Conservation (phyloP, 2,329 filamentous ascomycete genomes). For the Alternaria metachromatica region DNA sequence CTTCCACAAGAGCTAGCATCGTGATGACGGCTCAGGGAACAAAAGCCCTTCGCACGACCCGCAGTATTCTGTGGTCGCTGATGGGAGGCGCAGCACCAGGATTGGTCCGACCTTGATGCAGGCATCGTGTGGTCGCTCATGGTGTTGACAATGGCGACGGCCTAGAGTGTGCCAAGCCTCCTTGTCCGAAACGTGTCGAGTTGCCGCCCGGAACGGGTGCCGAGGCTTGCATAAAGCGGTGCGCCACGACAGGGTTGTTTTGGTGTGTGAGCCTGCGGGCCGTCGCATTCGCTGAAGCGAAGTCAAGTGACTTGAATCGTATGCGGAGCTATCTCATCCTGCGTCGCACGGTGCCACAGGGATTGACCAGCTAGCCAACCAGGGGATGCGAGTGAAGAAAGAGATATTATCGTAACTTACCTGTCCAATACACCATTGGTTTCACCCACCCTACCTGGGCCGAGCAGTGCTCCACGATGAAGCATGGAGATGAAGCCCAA, state of each 20-base stretch:
- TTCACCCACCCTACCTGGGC: slow-evolving; percentile 76
- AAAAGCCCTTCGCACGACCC: slow-evolving; percentile 8
- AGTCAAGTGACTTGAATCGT: slow-evolving; percentile 67
- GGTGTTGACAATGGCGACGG: slow-evolving; percentile 22
- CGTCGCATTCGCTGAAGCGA: slow-evolving; percentile 52
- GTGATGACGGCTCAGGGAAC: slow-evolving; percentile 30
- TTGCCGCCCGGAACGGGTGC: slow-evolving; percentile 48
- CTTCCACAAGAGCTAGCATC: slow-evolving; percentile 30
- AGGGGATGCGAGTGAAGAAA: slow-evolving; percentile 34
- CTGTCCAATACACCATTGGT: slow-evolving; percentile 84
- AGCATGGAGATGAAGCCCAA: slow-evolving; percentile 75
- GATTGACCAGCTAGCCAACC: slow-evolving; percentile 40
- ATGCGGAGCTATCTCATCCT: slow-evolving; percentile 58
- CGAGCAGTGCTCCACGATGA: slow-evolving; percentile 74
- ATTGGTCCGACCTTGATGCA: slow-evolving; percentile 19
- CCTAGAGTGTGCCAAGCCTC: slow-evolving; percentile 32
- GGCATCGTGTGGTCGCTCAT: slow-evolving; percentile 17
- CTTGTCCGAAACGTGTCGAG: slow-evolving; percentile 42
- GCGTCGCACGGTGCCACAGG: slow-evolving; percentile 34
- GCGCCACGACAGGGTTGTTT: slow-evolving; percentile 42
- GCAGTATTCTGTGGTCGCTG: neutral
- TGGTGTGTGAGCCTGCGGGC: slow-evolving; percentile 45
- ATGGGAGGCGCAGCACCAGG: slow-evolving; percentile 3
- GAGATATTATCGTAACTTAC: slow-evolving; percentile 66
- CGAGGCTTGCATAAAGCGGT: slow-evolving; percentile 41